Percentiles rank a stretch among this genome's conserved stretches.
phyloP scores from a whole-genome alignment of 768 basidiomycete genomes.

The Lyophyllum shimeji region DNA sequence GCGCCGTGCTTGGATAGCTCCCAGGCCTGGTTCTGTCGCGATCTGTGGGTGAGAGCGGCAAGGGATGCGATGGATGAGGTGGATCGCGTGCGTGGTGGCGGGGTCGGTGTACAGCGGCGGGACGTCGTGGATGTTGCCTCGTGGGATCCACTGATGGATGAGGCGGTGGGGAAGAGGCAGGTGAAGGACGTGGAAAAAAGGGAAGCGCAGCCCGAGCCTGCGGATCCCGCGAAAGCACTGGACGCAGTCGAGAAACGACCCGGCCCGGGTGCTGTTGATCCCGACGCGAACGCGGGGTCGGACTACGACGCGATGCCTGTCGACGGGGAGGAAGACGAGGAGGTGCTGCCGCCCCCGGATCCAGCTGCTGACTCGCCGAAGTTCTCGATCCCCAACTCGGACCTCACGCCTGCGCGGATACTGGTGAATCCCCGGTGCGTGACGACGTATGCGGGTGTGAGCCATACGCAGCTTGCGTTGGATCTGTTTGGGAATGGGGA shows the following conservation, averaged over 20 bases:
- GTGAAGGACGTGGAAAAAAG: slow-evolving; percentile 24
- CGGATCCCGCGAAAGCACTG: slow-evolving; percentile 15
- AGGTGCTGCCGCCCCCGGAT: slow-evolving; percentile 35
- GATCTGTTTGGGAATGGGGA: slow-evolving; percentile 89
- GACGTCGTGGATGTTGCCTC: slow-evolving; percentile 36
- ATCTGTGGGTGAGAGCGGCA: slow-evolving; percentile 92
- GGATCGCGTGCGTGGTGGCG: slow-evolving; percentile 35
- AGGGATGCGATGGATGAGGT: slow-evolving; percentile 68
- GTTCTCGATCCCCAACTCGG: slow-evolving; percentile 81
- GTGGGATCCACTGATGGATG: slow-evolving; percentile 33
- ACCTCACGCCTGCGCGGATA: slow-evolving; percentile 87
- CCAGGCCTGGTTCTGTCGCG: slow-evolving; percentile 98
- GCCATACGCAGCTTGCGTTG: slow-evolving; percentile 92
- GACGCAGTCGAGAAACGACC: slow-evolving; percentile 23
- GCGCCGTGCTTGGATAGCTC: slow-evolving; percentile 92
- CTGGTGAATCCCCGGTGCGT: slow-evolving; percentile 95
- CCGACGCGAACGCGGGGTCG: slow-evolving; percentile 81
- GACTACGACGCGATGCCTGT: slow-evolving; percentile 84
- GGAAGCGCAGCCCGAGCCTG: neutral
- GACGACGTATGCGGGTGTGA: slow-evolving; percentile 97
- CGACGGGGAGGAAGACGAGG: slow-evolving; percentile 52
- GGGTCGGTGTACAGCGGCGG: slow-evolving; percentile 27
- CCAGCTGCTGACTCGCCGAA: slow-evolving; percentile 35
- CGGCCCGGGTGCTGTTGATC: slow-evolving; percentile 43
- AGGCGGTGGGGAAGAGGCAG: slow-evolving; percentile 31